Base-by-base conservation (phyloP, 129 eudicot species). In the Kitagawia praeruptora region DNA sequence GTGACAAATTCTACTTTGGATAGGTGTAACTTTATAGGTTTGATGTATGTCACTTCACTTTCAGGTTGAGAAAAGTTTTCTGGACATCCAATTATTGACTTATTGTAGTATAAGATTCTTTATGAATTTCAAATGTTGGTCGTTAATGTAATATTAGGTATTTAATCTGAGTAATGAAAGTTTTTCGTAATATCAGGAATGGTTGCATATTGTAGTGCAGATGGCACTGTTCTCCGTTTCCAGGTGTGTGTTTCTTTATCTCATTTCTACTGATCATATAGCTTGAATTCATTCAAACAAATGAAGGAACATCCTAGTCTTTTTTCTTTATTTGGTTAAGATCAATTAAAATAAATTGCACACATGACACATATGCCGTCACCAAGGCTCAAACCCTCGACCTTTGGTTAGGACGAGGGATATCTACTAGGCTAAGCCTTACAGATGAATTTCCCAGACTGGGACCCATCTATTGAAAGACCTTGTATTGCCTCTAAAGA, bases 181-280 rank as follows among this genome's bases (percentile, higher is more conserved):
- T 56, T 45, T 77, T 18, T 13, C 54, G 54, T 27, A 70, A 79
- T 82, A 56, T 25, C 79, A 94, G 99, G 96, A 46, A 84, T 90
- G 89, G 97, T 89, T 81, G 99, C 98, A 44, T 96, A 92, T 80
- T 96, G 98, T 77, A 75, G 96, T 77, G 89, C 91, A 75, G 97
- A 96, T 85, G 99, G 99, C 70, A 86, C 86, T 77, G 89, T 85
- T 78, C 80, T 89, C 72, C 84, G 85, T 87, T 96, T 96, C 80
- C 93, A 96, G 99, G 98, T 95, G 77, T 34, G 84, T 75, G 48
- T 56, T 34, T 40, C 40, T 44, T 49, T 53, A 18, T 47, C 42
- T n/a, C 12, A 25, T 54, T 54, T 77, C 15, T 18, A 16, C 13
- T 46, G 9, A 38, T 71, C 4, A 25, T 61, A 40, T 18, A 18